Percentiles rank a stretch among this genome's conserved stretches.
These are phyloP conservation scores for Kwoniella heveanensis DNA, from an alignment of 768 basidiomycete genomes.

Conservation along the genomic window DNA sequence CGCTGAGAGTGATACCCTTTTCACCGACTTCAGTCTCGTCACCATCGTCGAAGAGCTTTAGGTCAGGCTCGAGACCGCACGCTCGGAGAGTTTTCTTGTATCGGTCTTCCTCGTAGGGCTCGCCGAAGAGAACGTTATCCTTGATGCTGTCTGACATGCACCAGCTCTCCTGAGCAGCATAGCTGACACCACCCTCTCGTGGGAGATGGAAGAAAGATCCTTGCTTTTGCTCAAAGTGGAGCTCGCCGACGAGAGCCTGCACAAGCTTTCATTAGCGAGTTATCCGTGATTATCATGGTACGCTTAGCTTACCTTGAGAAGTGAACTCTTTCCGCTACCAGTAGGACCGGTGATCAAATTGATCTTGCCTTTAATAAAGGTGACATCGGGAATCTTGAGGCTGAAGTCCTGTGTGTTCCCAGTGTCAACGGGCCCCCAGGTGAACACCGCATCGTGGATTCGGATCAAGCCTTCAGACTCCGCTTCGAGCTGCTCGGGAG, in stretches of 20 bases:
- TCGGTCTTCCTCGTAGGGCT: constrained; percentile 58
- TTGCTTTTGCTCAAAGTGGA: constrained; percentile 56
- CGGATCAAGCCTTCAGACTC: constrained; percentile 46
- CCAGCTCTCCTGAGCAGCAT: constrained; percentile 84
- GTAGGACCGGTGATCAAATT: constrained; percentile 58
- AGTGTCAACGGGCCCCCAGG: constrained; percentile 57
- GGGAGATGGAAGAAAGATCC: constrained; percentile 73
- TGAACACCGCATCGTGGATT: constrained; percentile 52
- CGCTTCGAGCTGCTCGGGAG: constrained; percentile 39
- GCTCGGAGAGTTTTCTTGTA: constrained; percentile 58
- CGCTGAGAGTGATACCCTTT: constrained; percentile 64
- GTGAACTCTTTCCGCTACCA: constrained; percentile 55
- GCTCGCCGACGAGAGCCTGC: constrained; percentile 58
- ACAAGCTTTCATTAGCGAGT: constrained; percentile 7
- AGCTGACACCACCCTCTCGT: constrained; percentile 69
- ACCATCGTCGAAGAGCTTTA: constrained; percentile 63
- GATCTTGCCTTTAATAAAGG: constrained; percentile 55
- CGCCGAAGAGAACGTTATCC: constrained; percentile 63
- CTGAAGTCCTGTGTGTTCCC: constrained; percentile 58
- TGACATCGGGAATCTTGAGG: constrained; percentile 53
- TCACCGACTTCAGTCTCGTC: constrained; percentile 74
- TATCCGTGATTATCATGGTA: background rate
- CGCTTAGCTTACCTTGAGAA: constrained; percentile 36
- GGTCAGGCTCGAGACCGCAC: constrained; percentile 59
- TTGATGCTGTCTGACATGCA: constrained; percentile 68